phyloP scores from a whole-genome alignment of 257 asterid genomes.

The Apocynum venetum region DNA sequence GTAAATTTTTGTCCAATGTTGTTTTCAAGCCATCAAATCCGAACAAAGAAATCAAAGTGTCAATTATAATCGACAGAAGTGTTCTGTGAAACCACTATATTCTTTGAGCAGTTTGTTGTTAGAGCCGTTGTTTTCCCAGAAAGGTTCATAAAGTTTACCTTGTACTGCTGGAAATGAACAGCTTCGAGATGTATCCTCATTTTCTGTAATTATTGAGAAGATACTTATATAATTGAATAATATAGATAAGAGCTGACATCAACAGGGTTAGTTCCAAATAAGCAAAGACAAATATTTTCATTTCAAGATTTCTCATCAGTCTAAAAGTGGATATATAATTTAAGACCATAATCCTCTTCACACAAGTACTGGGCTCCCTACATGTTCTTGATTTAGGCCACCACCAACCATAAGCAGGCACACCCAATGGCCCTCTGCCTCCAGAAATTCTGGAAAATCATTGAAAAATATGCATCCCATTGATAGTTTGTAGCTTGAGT shows the following conservation, averaged over 20 bases:
- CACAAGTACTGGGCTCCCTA: not conserved
- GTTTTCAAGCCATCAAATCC: conserved; percentile 11
- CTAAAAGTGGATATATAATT: not conserved
- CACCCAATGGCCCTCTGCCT: not conserved
- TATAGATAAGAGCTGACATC: not conserved
- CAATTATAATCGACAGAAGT: not conserved
- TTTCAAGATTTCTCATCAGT: conserved; percentile 7
- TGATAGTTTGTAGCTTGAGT: not conserved
- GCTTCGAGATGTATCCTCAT: not conserved
- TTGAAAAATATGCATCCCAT: not conserved
- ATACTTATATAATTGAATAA: not conserved
- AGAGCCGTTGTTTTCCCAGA: conserved; percentile 6
- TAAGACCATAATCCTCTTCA: not conserved
- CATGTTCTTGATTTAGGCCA: not conserved
- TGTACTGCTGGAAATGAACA: not conserved
- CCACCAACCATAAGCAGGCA: not conserved
- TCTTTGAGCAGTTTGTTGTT: not conserved
- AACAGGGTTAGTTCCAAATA: not conserved
- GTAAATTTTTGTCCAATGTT: not conserved
- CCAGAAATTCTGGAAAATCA: not conserved
- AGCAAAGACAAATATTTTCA: conserved; percentile 3
- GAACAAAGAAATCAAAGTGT: not conserved
- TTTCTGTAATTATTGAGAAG: not conserved
- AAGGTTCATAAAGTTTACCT: not conserved
- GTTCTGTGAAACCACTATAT: not conserved